A percentile compares a stretch with the other conserved stretches of the same genome.
Evolutionary conservation across 352 stramenopile genomes (phyloP).

Genomic region (Blastocystis sp.): DNA sequence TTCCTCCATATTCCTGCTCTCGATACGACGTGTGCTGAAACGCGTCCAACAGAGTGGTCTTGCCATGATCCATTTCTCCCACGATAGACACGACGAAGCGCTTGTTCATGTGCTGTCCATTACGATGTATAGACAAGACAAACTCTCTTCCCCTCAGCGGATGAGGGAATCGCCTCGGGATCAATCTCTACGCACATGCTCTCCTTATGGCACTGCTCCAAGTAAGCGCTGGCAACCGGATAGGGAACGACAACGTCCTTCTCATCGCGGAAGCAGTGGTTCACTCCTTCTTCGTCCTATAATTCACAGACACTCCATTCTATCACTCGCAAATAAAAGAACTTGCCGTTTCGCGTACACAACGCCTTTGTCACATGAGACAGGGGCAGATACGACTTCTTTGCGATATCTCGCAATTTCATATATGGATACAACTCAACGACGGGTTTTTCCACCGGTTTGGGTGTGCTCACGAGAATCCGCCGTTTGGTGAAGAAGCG

Average conservation of each 20-base stretch:
- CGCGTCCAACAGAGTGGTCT: conserved; percentile 47
- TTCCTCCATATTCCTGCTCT: conserved; percentile 52
- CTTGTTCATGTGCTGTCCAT: not conserved
- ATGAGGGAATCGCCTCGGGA: not conserved
- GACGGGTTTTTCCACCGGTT: not conserved
- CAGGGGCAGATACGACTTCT: conserved; percentile 14
- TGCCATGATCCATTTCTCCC: conserved; percentile 70
- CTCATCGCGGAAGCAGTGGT: conserved; percentile 37
- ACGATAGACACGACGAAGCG: conserved; percentile 32
- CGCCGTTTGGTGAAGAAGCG: not conserved
- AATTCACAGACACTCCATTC: not conserved
- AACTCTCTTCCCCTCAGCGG: not conserved
- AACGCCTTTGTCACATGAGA: conserved; percentile 63
- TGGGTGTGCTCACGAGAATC: not conserved
- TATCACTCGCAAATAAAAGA: conserved; percentile 20
- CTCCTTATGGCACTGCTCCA: conserved; percentile 30
- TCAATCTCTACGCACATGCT: conserved; percentile 47
- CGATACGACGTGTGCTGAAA: conserved; percentile 48
- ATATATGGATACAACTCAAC: conserved; percentile 26
- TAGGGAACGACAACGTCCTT: conserved; percentile 50
- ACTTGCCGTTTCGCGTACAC: conserved; percentile 22
- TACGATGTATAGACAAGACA: not conserved
- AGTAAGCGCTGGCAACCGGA: not conserved
- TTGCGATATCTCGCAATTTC: conserved; percentile 30
- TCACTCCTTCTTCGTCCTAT: conserved; percentile 27